Conservation (phyloP, 2,329 filamentous ascomycete genomes). For the Penicillium sp. region DNA sequence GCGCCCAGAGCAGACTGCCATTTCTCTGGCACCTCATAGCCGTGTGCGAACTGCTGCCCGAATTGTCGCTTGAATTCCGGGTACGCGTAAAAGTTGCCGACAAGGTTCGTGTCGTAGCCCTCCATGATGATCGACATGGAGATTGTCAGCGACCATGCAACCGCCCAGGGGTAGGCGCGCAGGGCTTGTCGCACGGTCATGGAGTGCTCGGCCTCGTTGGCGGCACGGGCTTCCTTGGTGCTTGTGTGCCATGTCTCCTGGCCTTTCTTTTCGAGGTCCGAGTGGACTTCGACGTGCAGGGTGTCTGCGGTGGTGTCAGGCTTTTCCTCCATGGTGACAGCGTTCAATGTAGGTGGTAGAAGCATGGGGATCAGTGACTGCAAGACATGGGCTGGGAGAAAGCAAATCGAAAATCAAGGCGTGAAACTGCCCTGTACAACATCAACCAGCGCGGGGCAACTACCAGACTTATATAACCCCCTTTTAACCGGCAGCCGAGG, state of each 20-base stretch:
- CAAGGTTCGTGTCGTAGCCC: constrained; percentile 57
- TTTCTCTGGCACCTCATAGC: constrained; percentile 55
- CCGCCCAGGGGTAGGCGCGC: constrained; percentile 30
- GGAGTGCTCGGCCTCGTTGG: constrained; percentile 17
- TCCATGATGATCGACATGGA: constrained; percentile 58
- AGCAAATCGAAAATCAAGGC: neutral
- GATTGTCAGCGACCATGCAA: constrained; percentile 44
- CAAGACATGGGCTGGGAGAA: neutral
- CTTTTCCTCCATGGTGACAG: constrained; percentile 1
- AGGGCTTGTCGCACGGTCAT: constrained; percentile 21
- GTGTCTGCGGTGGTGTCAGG: neutral
- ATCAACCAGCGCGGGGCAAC: neutral
- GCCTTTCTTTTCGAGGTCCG: neutral
- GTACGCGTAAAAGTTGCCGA: constrained; percentile 56
- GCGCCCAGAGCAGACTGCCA: constrained; percentile 65
- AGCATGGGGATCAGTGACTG: no score
- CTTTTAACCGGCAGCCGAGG: neutral
- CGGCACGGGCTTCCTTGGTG: constrained; percentile 14
- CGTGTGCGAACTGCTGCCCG: constrained; percentile 16
- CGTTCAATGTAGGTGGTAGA: no score
- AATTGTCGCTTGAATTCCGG: constrained; percentile 49
- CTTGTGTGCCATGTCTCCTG: constrained; percentile 2
- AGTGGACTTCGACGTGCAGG: neutral
- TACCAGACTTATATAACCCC: neutral
- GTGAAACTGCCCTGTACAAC: neutral